Percentiles rank a stretch among this genome's conserved stretches.
Evolutionary conservation across 139 green algal genomes (phyloP).

Genomic region (Micractinium conductrix): DNA sequence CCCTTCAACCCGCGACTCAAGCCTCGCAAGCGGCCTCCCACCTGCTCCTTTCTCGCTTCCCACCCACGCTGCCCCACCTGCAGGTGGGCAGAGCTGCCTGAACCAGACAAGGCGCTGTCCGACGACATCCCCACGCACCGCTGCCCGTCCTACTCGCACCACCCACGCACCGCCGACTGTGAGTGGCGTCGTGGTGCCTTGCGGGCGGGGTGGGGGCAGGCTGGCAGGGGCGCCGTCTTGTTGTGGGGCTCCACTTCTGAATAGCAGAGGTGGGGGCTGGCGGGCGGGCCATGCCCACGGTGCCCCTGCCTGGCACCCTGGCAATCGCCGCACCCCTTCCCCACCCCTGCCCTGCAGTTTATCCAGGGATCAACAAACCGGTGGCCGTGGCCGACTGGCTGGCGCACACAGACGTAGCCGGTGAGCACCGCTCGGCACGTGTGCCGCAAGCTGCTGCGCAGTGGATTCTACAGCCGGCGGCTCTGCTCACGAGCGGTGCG

Average conservation of each 20-base stretch:
- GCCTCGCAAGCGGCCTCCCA: too few relatives aligned
- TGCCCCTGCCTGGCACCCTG: not conserved
- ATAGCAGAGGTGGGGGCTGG: too few relatives aligned
- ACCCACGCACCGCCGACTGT: conserved; percentile 54
- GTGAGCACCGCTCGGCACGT: too few relatives aligned
- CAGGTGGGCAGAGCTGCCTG: not conserved
- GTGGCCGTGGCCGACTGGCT: conserved; percentile 82
- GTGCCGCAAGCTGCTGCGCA: too few relatives aligned
- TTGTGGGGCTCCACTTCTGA: too few relatives aligned
- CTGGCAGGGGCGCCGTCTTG: too few relatives aligned
- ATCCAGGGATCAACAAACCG: conserved; percentile 68
- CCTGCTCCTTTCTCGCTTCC: not conserved
- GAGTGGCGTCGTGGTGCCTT: not conserved
- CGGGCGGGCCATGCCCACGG: too few relatives aligned
- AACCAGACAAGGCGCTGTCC: not conserved
- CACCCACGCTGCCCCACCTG: not conserved
- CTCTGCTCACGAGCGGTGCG: too few relatives aligned
- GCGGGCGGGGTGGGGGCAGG: not conserved
- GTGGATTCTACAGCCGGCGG: too few relatives aligned
- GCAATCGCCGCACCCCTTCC: not conserved
- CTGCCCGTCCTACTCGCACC: conserved; percentile 61
- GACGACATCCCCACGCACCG: conserved; percentile 58
- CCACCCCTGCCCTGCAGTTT: not conserved
- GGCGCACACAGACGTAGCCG: conserved; percentile 42
- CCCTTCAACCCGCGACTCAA: too few relatives aligned